Percentiles rank a stretch among this genome's conserved stretches.
These are phyloP conservation scores for Phytophthora macrochlamydospora DNA, from an alignment of 352 stramenopile genomes.

Conservation along the genomic window DNA sequence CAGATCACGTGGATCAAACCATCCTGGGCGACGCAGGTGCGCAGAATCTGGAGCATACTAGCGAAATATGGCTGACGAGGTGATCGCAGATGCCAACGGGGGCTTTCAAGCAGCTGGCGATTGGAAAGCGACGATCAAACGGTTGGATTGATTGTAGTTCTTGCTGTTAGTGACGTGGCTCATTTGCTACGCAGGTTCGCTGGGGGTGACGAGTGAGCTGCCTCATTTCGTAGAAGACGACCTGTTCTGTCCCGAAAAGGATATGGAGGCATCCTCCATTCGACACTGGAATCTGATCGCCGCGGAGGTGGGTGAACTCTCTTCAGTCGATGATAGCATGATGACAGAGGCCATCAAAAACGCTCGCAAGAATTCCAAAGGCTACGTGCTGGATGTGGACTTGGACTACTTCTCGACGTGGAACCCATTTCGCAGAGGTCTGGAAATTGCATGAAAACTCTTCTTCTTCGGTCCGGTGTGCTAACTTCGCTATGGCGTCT, in stretches of 20 bases:
- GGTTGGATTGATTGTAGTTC: slow-evolving; percentile 22
- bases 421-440: slow-evolving; percentile 82
- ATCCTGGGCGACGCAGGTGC: slow-evolving; percentile 79
- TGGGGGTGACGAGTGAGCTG: slow-evolving; percentile 63
- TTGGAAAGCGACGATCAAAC: slow-evolving; percentile 46
- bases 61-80: not conserved
- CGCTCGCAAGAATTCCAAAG: slow-evolving; percentile 31
- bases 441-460: too few relatives aligned
- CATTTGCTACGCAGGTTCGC: slow-evolving; percentile 14
- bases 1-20: slow-evolving; percentile 84
- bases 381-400: slow-evolving; percentile 84
- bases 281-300: slow-evolving; percentile 59
- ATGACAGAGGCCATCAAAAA: slow-evolving; percentile 25
- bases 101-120: slow-evolving; percentile 32
- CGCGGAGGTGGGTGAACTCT: slow-evolving; percentile 20
- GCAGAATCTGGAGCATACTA: not conserved
- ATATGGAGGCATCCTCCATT: slow-evolving; percentile 35
- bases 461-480: not conserved
- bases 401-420: slow-evolving; percentile 92
- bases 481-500: not conserved
- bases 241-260: slow-evolving; percentile 47
- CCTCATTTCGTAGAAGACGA: slow-evolving; percentile 81
- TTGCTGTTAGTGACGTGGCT: not conserved
- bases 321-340: not conserved
- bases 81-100: slow-evolving; percentile 42